A percentile compares a stretch with the other conserved stretches of the same genome.
These are phyloP conservation scores for Diaporthe amygdali DNA, from an alignment of 2,329 filamentous ascomycete species.

Conservation along the genomic window DNA sequence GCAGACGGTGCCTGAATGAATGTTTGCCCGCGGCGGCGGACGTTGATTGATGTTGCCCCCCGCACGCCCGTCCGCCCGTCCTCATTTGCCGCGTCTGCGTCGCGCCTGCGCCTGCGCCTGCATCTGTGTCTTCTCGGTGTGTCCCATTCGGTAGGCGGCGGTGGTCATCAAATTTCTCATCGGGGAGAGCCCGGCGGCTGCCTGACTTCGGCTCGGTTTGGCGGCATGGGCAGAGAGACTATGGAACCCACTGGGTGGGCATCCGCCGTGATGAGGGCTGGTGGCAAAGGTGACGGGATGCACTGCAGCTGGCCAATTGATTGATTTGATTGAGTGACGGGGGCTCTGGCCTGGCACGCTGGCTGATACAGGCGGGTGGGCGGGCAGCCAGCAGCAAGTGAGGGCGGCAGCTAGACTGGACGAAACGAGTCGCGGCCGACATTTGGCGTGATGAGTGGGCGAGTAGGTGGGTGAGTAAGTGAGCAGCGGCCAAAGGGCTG, in stretches of 20 bases:
- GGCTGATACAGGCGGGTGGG: neutral
- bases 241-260: neutral
- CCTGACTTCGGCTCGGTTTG: neutral
- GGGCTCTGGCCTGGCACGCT: neutral
- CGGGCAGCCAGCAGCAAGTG: neutral
- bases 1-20: neutral
- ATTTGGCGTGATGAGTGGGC: too few relatives aligned
- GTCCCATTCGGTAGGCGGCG: neutral
- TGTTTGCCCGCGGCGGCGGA: neutral
- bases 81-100: neutral
- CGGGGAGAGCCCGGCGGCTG: neutral
- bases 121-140: neutral
- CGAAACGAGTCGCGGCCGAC: neutral
- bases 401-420: too few relatives aligned
- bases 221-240: neutral
- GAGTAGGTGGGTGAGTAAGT: neutral
- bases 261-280: neutral
- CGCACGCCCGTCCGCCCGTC: neutral
- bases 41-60: neutral
- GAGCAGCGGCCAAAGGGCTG: neutral
- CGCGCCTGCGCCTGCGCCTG: neutral
- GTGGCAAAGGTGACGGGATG: conserved; percentile 1
- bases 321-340: neutral
- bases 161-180: neutral
- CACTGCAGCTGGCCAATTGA: conserved; percentile 1